Base-by-base conservation (phyloP, 768 basidiomycete species). In the Mycena latifolia region DNA sequence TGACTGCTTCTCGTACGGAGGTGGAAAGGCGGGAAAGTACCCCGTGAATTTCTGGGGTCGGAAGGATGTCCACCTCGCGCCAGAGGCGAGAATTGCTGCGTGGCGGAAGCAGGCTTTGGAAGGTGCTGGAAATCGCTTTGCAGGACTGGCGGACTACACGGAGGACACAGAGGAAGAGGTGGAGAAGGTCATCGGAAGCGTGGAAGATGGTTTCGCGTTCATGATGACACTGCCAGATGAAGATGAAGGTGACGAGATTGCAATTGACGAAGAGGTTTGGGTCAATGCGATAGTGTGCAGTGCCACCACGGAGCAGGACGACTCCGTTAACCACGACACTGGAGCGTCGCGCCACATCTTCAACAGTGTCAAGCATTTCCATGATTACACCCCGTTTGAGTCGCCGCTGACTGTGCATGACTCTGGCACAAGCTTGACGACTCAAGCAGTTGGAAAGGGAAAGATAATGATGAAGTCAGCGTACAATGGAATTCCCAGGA, bases 21-120 rank as follows among this genome's bases (percentile, higher is more conserved):
- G 77, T 24, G 77, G 77, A 9, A 77, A 75, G 31, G 73, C 67
- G 20, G 75, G 77, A 0, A 72, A 78, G 55, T 66, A 66, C 27
- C 70, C 70, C 4, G 50, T 17, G 5, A 41, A 50, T 31, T 70
- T 52, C 37, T 5, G 54, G 0, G 69, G 69, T 2, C 14, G n/a
- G 6, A 54, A 48, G 3, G 59, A 63, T 50, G 22, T 67, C 0
- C 69, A 70, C 25, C 60, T 70, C 1, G 48, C 69, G 3, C 41
- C 41, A 20, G 41, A 43, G 10, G 41, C 41, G 2, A 43, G 41
- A 20, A 10, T 43, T n/a, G 41, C 41, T 10, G n/a, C 41, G 20
- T 20, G 41, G 3, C 41, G 41, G 4, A 43, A 43, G n/a, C 41
- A 43, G n/a, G 41, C 41, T n/a, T 20, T 43, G 3, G 41, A 43